Evolutionary conservation across 345 rosid genomes (phyloP).

Genomic region (Microcos paniculata): DNA sequence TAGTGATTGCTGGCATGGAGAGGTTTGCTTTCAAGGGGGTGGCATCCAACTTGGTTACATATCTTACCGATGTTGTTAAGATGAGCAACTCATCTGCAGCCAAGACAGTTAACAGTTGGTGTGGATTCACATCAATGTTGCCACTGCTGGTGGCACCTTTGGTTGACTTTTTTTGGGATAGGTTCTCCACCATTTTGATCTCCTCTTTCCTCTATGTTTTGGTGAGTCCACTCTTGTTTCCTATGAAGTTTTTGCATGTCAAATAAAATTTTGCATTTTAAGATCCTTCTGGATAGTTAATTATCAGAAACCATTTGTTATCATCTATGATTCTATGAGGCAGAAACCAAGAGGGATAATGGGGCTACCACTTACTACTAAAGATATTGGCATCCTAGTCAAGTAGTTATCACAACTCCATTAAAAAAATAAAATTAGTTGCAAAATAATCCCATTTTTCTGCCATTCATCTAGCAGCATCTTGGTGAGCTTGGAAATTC

Average conservation of each 20-base stretch:
- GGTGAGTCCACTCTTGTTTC: conserved; percentile 38
- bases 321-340: not conserved
- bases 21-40: conserved; percentile 98
- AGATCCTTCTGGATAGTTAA: not conserved
- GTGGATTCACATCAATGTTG: conserved; percentile 82
- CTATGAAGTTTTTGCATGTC: not conserved
- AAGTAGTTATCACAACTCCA: conserved; percentile 7
- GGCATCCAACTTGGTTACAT: conserved; percentile 86
- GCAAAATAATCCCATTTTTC: no score
- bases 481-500: no score
- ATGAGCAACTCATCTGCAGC: conserved; percentile 92
- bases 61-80: conserved; percentile 74
- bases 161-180: conserved; percentile 81
- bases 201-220: conserved; percentile 73
- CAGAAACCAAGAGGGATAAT: not conserved
- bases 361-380: not conserved
- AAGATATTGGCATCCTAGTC: conserved; percentile 4
- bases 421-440: not conserved
- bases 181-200: conserved; percentile 66
- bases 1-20: conserved; percentile 84
- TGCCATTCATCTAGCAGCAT: not conserved
- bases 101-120: conserved; percentile 82
- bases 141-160: conserved; percentile 83
- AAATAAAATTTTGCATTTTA: not conserved
- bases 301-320: not conserved